phyloP scores from a whole-genome alignment of 2,329 filamentous ascomycete species.

The Bimuria novae-zelandiae region DNA sequence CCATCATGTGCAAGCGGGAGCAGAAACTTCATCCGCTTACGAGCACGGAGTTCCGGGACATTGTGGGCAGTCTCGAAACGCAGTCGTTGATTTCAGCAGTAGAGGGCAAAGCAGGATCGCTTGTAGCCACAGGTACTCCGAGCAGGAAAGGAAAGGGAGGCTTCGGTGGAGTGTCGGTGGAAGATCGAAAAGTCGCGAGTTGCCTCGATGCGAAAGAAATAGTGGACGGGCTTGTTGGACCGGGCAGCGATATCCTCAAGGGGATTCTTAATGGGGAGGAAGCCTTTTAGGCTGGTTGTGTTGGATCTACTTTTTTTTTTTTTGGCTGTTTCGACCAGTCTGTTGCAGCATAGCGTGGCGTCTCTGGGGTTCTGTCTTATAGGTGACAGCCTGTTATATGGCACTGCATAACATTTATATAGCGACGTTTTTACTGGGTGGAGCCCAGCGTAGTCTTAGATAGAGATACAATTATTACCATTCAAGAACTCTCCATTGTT shows the following conservation, averaged over 20 bases:
- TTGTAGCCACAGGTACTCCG: constrained; percentile 67
- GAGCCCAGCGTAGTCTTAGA: not conserved
- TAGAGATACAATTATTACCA: not conserved
- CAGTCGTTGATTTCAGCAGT: constrained; percentile 75
- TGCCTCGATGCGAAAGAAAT: constrained; percentile 82
- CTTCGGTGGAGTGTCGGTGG: constrained; percentile 56
- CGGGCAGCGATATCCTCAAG: constrained; percentile 49
- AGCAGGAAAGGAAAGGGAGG: constrained; percentile 65
- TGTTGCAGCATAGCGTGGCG: not conserved
- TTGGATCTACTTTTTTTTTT: not conserved
- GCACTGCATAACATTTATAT: not conserved
- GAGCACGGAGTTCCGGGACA: constrained; percentile 90
- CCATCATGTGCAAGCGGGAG: constrained; percentile 79
- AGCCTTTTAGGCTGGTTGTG: not conserved
- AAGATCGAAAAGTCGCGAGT: constrained; percentile 80
- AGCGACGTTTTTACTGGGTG: not conserved
- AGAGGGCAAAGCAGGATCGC: constrained; percentile 72
- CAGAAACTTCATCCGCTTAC: constrained; percentile 89
- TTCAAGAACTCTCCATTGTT: not conserved
- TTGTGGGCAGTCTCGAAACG: constrained; percentile 86
- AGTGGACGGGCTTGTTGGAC: constrained; percentile 66
- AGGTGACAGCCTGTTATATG: too few species aligned
- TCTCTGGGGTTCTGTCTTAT: not conserved
- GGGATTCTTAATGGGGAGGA: constrained; percentile 34
- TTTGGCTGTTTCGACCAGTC: not conserved